Base-by-base conservation (phyloP, 2,329 filamentous ascomycete species). In the Ceratocystis albifundus region DNA sequence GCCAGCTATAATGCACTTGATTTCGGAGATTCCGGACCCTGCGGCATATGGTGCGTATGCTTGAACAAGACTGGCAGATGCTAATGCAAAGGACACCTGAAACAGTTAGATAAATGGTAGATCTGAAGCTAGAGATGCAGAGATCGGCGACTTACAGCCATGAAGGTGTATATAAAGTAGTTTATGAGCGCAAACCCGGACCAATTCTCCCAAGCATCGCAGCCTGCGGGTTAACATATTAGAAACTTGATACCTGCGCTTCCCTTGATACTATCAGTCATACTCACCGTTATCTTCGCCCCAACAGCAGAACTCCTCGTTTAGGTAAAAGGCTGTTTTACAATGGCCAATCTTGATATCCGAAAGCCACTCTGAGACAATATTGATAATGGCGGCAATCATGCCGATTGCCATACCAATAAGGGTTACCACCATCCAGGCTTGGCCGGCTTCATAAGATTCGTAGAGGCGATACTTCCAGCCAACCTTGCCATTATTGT, bases 241-340 rank as follows among this genome's bases (percentile, higher is more conserved):
- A 65, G 48, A 30, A 62, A 17, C 55, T n/a, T n/a, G 55, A 8
- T 36, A 17, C 12, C 48, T 22, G 22, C 12, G 32, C n/a, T n/a
- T 59, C 28, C 22, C 32, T 53, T 10, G 15, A 15, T 12, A 6
- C 28, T 22, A 30, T 36, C 6, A 20, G 6, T 4, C 4, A 62
- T 3, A 66, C 77, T 57, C 76, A 86, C 86, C 92, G 73, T 84
- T 88, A 71, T 96, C 91, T 66, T 94, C 89, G 46, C 94, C 94
- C 91, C 92, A 99, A 75, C 94, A 99, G 77, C 94, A 99, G 75
- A 99, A 99, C 74, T 84, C 88, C 80, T 97, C 90, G 75, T 99
- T 99, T 67, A 99, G 81, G 74, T 99, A 99, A 75, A 97, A 99
- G 2, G 87, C 93, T 7, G 92, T 96, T 12, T 86, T 88, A 80